A percentile compares a stretch with the other conserved stretches of the same genome.
Conservation (phyloP, 495 filamentous ascomycete genomes). For the Pseudomonodictys pantanalensis region DNA sequence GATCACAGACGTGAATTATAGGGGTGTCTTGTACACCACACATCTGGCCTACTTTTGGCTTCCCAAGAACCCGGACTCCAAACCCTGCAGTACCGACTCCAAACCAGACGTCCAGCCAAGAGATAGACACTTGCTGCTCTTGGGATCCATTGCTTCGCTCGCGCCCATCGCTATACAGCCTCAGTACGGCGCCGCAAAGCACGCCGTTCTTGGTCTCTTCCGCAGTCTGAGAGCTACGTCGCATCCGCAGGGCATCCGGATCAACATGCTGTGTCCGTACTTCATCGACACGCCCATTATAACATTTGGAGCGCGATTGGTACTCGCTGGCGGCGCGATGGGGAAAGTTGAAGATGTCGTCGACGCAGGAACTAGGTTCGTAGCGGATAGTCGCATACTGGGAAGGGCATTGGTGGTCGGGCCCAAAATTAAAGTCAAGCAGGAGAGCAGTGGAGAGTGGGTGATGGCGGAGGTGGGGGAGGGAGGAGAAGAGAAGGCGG, state of each 20-base stretch:
- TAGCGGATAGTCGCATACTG: constrained; percentile 49
- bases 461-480: constrained; percentile 35
- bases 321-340: constrained; percentile 55
- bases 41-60: constrained; percentile 64
- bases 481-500: constrained; percentile 40
- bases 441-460: constrained; percentile 41
- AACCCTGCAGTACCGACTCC: constrained; percentile 13
- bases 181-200: constrained; percentile 60
- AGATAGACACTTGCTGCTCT: constrained; percentile 53
- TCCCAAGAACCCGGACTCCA: constrained; percentile 40
- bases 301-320: constrained; percentile 37
- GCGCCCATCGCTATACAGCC: constrained; percentile 46
- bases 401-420: constrained; percentile 55
- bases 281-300: constrained; percentile 63
- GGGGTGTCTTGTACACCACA: constrained; percentile 61
- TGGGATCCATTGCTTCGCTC: constrained; percentile 56
- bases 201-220: constrained; percentile 64
- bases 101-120: constrained; percentile 26
- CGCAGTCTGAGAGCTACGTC: constrained; percentile 51
- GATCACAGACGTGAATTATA: constrained; percentile 60
- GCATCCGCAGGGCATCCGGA: constrained; percentile 50
- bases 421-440: constrained; percentile 49
- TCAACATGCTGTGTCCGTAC: constrained; percentile 63
- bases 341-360: constrained; percentile 56
- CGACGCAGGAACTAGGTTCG: constrained; percentile 48